Evolutionary conservation across 768 basidiomycete species (phyloP).

Genomic region (Leccinum disarticulatum): DNA sequence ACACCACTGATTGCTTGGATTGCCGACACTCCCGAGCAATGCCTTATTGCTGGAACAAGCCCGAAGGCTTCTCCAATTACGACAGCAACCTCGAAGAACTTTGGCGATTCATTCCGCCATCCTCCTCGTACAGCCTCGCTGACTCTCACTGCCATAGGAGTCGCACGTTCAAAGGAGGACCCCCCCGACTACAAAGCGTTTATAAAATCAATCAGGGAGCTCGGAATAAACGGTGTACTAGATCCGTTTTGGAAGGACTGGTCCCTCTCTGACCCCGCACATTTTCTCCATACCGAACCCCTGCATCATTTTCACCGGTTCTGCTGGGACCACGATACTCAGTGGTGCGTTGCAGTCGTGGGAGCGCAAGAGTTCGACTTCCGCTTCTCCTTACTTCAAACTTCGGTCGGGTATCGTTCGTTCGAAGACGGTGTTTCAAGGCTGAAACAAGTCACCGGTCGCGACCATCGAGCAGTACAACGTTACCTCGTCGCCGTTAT

Average conservation of each 20-base stretch:
- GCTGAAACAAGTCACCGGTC: not conserved
- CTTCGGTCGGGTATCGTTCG: too few species aligned
- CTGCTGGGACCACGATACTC: not conserved
- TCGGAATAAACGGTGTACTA: not conserved
- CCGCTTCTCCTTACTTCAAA: not conserved
- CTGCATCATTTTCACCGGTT: not conserved
- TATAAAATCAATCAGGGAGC: not conserved
- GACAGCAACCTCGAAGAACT: not conserved
- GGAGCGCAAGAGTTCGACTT: not conserved
- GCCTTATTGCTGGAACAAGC: not conserved
- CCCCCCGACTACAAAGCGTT: not conserved
- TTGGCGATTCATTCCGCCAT: not conserved
- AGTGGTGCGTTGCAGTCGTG: not conserved
- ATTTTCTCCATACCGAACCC: not conserved
- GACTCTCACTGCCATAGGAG: not conserved
- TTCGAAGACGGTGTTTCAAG: not conserved
- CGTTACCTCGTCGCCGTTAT: too few species aligned
- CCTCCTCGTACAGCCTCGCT: not conserved
- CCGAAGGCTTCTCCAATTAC: not conserved
- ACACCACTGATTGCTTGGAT: not conserved
- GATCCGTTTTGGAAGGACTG: not conserved
- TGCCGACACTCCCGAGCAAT: not conserved
- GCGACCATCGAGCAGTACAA: too few species aligned
- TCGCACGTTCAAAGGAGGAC: not conserved
- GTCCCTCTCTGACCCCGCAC: not conserved